Evolutionary conservation across 192 early-diverging fungal genomes (phyloP).

Genomic region (Lobosporangium transversale): DNA sequence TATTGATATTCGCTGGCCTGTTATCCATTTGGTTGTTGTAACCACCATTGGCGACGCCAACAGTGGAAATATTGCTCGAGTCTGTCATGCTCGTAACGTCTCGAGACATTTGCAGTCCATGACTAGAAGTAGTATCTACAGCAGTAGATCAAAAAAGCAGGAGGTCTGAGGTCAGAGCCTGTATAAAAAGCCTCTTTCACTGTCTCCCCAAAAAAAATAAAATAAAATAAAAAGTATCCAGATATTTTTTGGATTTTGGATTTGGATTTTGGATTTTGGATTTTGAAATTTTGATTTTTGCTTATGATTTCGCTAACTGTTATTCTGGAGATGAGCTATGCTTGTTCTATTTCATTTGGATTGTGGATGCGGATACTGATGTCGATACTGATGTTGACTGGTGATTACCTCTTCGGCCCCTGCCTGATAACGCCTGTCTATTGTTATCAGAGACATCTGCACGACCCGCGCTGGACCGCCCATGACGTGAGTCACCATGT

Average conservation of each 20-base stretch:
- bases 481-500: slow-evolving; percentile 1
- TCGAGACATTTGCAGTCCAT: neutral
- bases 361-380: slow-evolving; percentile 2
- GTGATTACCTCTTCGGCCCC: slow-evolving; percentile 37
- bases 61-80: neutral
- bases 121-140: slow-evolving; percentile 13
- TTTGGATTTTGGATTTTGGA: too few relatives aligned
- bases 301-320: too few relatives aligned
- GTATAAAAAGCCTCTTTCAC: neutral
- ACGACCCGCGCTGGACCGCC: slow-evolving; percentile 1
- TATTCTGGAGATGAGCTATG: slow-evolving; percentile 11
- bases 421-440: slow-evolving; percentile 11
- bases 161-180: neutral
- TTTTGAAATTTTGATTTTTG: too few relatives aligned
- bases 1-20: slow-evolving; percentile 1
- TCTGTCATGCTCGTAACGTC: neutral
- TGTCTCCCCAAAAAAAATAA: neutral
- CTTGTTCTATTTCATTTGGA: slow-evolving; percentile 6
- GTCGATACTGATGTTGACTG: neutral
- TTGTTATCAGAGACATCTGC: slow-evolving; percentile 1
- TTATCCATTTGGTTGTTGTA: slow-evolving; percentile 4
- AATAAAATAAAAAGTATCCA: neutral
- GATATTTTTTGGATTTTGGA: too few relatives aligned
- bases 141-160: neutral
- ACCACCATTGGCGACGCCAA: neutral